Conservation (phyloP, 2,329 filamentous ascomycete genomes). For the Xylariaceae sp. region DNA sequence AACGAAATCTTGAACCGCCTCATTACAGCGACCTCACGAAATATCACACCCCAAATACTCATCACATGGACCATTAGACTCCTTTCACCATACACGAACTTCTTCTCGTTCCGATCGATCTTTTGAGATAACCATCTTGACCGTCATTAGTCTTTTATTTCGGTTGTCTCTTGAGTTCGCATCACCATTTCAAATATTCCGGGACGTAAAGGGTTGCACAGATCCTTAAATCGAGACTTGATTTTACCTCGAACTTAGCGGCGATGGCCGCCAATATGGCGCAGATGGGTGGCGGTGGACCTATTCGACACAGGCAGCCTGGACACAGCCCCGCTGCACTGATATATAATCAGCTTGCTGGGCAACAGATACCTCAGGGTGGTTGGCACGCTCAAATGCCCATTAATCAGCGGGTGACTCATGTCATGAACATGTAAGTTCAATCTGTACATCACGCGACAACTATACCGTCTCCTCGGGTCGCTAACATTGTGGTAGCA, state of each 20-base stretch:
- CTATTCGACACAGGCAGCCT: constrained; percentile 35
- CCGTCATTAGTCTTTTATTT: too few relatives aligned
- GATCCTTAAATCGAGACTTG: constrained; percentile 9
- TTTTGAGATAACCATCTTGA: too few relatives aligned
- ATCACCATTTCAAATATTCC: background rate
- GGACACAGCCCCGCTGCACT: constrained; percentile 37
- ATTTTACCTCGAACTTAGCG: constrained; percentile 30
- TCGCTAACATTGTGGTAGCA: constrained; percentile 32
- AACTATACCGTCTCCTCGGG: background rate
- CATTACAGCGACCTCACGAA: too few relatives aligned
- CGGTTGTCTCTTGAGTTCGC: too few relatives aligned
- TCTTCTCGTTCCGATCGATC: too few relatives aligned
- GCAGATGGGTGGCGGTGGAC: constrained; percentile 49
- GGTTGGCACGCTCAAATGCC: constrained; percentile 34
- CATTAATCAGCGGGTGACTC: constrained; percentile 30
- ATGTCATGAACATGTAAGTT: constrained; percentile 37
- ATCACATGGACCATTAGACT: too few relatives aligned
- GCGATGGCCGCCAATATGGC: constrained; percentile 60
- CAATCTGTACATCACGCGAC: too few relatives aligned
- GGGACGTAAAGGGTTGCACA: background rate
- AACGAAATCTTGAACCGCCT: too few relatives aligned
- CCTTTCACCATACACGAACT: too few relatives aligned
- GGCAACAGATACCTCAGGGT: constrained; percentile 17
- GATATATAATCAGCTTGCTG: constrained; percentile 35
- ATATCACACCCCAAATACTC: too few relatives aligned